A percentile compares a stretch with the other conserved stretches of the same genome.
phyloP scores from a whole-genome alignment of 441 rosid genomes.

The Populus hybrid region DNA sequence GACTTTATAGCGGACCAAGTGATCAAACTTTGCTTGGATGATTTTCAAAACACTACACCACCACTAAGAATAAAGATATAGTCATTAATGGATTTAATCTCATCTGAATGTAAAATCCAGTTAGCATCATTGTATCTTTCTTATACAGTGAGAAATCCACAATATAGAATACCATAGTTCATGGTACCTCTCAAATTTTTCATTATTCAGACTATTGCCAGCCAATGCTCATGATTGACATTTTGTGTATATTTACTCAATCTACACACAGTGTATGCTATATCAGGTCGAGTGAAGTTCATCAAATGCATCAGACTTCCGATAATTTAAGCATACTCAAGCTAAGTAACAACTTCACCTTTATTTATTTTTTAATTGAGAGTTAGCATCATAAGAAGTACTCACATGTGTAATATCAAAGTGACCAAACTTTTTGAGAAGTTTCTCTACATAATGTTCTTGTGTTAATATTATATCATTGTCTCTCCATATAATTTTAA shows the following conservation, averaged over 20 bases:
- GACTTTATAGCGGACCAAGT: not conserved
- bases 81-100: not conserved
- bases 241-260: slow-evolving; percentile 5
- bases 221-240: not conserved
- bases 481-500: not conserved
- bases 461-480: not conserved
- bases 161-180: slow-evolving; percentile 2
- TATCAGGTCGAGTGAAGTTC: not conserved
- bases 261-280: not conserved
- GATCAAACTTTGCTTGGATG: not conserved
- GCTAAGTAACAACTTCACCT: not conserved
- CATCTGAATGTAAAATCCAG: not conserved
- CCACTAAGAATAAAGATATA: not conserved
- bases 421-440: slow-evolving; percentile 5
- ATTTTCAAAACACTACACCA: not conserved
- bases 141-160: not conserved
- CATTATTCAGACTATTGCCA: not conserved
- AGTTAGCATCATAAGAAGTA: slow-evolving; percentile 9
- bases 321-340: not conserved
- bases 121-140: not conserved
- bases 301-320: too few species aligned
- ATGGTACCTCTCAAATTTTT: not conserved
- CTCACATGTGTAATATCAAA: not conserved
- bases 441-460: slow-evolving; percentile 10
- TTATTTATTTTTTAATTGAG: not conserved